Base-by-base conservation (phyloP, 2,329 filamentous ascomycete genomes). In the Exophiala spinifera region DNA sequence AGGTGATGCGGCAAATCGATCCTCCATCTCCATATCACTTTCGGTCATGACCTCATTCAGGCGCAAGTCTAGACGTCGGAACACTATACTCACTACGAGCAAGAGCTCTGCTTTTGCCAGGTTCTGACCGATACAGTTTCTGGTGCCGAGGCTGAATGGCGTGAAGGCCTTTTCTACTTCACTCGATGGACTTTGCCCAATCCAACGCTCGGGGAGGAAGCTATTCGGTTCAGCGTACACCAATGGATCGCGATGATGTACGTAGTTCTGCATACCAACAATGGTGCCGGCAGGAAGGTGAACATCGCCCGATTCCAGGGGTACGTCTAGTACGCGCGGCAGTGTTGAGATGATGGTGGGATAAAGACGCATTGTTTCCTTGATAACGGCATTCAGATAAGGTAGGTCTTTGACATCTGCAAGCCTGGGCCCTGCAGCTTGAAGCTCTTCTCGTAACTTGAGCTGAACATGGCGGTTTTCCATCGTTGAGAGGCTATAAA, bases 61-160 rank as follows among this genome's bases (percentile, higher is more conserved):
- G 8, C 64, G 36, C 13, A 49, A 34, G 7, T 63, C 58, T 31
- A 64, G 61, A 42, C 53, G 54, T 14, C 61, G 54, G 15, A 67
- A 42, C 5, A 68, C 28, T 17, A 57, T 59, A 4, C 59, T 62
- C 2, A 66, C 44, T 15, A 55, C 60, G 5, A 67, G 28, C 51
- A 65, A 61, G 56, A 69, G 62, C 48, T 68, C 66, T 4, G 59
- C 49, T 21, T 25, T 45, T 10, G 10, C 56, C 61, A 50, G 40
- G 28, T 40, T 45, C 57, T 46, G 53, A 21, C 49, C 43, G n/a
- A 69, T 62, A 49, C 72, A 75, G n/a, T 62, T 63, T 15, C 70
- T 60, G 1, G 68, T 65, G 0, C 72, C 72, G 0, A 68, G 50
- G 6, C 63, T 66, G 48, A 74, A 74, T 1, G 72, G 66, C 4